Percentiles rank a stretch among this genome's conserved stretches.
Conservation (phyloP, 768 basidiomycete species). For the Mycena leptocephala region DNA sequence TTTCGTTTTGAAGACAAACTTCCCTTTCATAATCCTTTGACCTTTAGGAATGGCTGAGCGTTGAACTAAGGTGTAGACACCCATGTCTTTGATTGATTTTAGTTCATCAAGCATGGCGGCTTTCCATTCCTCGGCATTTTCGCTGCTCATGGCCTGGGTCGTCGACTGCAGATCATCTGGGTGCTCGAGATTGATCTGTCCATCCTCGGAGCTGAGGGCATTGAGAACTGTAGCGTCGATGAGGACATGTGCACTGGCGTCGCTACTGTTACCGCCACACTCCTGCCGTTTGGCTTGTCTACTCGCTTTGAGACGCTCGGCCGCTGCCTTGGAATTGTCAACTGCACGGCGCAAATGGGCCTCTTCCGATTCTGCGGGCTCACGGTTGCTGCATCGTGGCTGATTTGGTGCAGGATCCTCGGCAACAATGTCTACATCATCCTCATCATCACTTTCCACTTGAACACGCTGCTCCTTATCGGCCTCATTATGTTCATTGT, state of each 20-base stretch:
- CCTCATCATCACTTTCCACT: too few relatives aligned
- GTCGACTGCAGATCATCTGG: neutral
- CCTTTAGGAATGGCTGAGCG: constrained; percentile 30
- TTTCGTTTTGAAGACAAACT: constrained; percentile 51
- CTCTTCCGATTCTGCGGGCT: too few relatives aligned
- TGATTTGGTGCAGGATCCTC: too few relatives aligned
- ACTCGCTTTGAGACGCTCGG: neutral
- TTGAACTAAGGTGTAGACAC: constrained; percentile 46
- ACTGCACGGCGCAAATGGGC: neutral
- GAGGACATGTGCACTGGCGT: neutral
- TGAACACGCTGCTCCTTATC: too few relatives aligned
- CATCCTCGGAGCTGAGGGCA: neutral
- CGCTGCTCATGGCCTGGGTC: neutral
- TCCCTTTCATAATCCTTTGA: constrained; percentile 50
- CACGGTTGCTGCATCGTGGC: too few relatives aligned
- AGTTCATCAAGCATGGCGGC: constrained; percentile 40
- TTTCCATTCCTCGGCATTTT: constrained; percentile 32
- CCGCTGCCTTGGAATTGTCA: neutral
- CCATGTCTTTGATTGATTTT: constrained; percentile 44
- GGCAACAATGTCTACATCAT: too few relatives aligned
- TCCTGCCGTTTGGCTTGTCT: neutral
- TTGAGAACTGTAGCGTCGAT: neutral
- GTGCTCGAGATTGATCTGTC: neutral
- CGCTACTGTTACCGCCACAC: neutral
- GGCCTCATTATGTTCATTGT: too few relatives aligned